Percentiles rank a stretch among this genome's conserved stretches.
These are phyloP conservation scores for Metschnikowia baotianmanensis DNA, from an alignment of 805 yeast genomes.

Conservation along the genomic window DNA sequence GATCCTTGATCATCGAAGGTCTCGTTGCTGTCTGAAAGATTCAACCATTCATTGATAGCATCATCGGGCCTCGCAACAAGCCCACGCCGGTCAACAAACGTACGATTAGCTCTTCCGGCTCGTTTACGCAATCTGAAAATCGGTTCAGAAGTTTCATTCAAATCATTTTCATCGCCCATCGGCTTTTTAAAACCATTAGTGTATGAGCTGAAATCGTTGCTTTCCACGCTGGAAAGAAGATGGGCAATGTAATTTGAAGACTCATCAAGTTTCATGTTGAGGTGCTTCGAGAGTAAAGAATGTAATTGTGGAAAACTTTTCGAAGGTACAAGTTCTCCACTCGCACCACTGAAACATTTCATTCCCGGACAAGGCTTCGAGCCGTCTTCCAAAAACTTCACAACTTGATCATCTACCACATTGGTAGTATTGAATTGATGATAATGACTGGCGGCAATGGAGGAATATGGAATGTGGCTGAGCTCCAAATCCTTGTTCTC, in stretches of 20 bases:
- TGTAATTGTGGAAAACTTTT: slow-evolving; percentile 49
- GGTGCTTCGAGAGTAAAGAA: slow-evolving; percentile 31
- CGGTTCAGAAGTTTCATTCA: slow-evolving; percentile 42
- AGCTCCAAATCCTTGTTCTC: slow-evolving; percentile 46
- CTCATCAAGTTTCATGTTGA: slow-evolving; percentile 21
- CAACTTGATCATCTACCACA: slow-evolving; percentile 42
- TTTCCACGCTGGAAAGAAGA: slow-evolving; percentile 38
- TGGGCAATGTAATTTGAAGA: slow-evolving; percentile 38
- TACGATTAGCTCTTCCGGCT: slow-evolving; percentile 65
- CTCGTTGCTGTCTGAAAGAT: slow-evolving; percentile 33
- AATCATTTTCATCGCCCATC: slow-evolving; percentile 6
- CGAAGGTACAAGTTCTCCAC: slow-evolving; percentile 49
- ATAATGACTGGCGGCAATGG: slow-evolving; percentile 63
- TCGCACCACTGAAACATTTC: slow-evolving; percentile 46
- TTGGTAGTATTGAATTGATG: slow-evolving; percentile 65
- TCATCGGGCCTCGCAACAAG: slow-evolving; percentile 37
- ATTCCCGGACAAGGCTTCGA: slow-evolving; percentile 44
- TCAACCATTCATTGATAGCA: slow-evolving; percentile 40
- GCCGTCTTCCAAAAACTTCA: slow-evolving; percentile 44
- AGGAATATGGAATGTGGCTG: slow-evolving; percentile 73
- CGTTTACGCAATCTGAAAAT: slow-evolving; percentile 69
- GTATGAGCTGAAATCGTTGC: slow-evolving; percentile 39
- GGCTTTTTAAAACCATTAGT: slow-evolving; percentile 34
- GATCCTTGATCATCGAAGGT: slow-evolving; percentile 13
- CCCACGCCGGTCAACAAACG: slow-evolving; percentile 73